phyloP scores from a whole-genome alignment of 176 grass and related monocot genomes.

The Bothriochloa decipiens region DNA sequence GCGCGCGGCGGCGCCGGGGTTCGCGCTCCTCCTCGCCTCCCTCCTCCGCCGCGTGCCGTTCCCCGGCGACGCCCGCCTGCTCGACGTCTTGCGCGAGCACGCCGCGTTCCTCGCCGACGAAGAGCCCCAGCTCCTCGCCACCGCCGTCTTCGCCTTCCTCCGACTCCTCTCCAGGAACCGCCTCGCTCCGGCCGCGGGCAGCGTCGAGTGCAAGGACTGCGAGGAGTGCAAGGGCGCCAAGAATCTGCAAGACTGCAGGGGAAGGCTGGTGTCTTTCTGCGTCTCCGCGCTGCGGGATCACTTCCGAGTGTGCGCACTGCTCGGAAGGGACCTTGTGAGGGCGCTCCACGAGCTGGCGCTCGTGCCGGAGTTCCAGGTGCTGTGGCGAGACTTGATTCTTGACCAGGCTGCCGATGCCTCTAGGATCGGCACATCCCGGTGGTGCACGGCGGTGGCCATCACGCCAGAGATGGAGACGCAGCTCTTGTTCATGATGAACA shows the following conservation, averaged over 20 bases:
- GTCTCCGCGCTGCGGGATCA: constrained; percentile 56
- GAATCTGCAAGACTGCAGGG: constrained; percentile 62
- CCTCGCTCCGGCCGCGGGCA: constrained; percentile 34
- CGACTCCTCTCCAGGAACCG: constrained; percentile 61
- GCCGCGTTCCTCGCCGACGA: constrained; percentile 37
- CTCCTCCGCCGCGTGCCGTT: constrained; percentile 60
- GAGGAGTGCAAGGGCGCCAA: constrained; percentile 54
- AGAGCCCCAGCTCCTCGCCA: constrained; percentile 51
- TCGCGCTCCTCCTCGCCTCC: constrained; percentile 47
- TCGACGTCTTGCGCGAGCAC: constrained; percentile 14
- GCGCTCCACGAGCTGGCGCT: constrained; percentile 67
- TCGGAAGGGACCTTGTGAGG: constrained; percentile 79
- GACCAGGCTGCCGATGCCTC: constrained; percentile 32
- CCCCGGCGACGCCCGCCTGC: constrained; percentile 36
- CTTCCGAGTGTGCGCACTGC: constrained; percentile 47
- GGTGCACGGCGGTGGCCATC: constrained; percentile 53
- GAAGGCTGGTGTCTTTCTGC: constrained; percentile 64
- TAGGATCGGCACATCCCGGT: constrained; percentile 38
- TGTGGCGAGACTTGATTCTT: constrained; percentile 63
- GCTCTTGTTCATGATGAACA: constrained; percentile 83
- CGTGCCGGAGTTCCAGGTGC: constrained; percentile 64
- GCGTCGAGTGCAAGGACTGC: constrained; percentile 52
- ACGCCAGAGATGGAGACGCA: constrained; percentile 74
- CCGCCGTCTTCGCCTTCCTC: constrained; percentile 58
- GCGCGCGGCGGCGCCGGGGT: constrained; percentile 51